Evolutionary conservation across 345 rosid species (phyloP).

Genomic region (Citropsis articulata): DNA sequence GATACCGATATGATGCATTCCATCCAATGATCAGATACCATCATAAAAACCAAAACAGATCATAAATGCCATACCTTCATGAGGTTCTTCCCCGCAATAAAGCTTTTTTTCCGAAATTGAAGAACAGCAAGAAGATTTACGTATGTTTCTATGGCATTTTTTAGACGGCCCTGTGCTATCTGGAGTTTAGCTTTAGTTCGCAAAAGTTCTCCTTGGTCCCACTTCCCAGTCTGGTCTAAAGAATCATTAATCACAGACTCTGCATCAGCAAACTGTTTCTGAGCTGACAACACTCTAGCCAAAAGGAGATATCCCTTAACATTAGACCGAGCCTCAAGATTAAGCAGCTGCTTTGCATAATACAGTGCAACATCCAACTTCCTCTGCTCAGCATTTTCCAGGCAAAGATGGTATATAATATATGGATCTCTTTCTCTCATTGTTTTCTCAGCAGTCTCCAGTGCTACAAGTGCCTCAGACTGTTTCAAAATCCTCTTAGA

Average conservation of each 20-base stretch:
- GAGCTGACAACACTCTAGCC: constrained; percentile 71
- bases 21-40: background rate
- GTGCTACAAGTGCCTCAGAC: constrained; percentile 48
- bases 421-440: constrained; percentile 40
- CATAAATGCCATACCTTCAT: constrained; percentile 32
- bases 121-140: constrained; percentile 60
- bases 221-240: constrained; percentile 64
- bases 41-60: background rate
- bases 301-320: constrained; percentile 48
- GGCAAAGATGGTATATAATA: constrained; percentile 41
- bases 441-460: constrained; percentile 49
- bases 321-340: constrained; percentile 51
- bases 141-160: constrained; percentile 51
- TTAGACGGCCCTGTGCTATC: constrained; percentile 54
- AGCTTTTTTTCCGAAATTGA: constrained; percentile 56
- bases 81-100: constrained; percentile 36
- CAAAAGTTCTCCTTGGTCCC: constrained; percentile 71
- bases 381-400: constrained; percentile 74
- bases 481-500: constrained; percentile 35
- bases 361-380: constrained; percentile 56
- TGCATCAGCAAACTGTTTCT: constrained; percentile 54
- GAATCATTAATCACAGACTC: constrained; percentile 53
- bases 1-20: background rate
- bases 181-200: constrained; percentile 76
- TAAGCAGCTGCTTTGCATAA: constrained; percentile 50